These are phyloP conservation scores for Violaceomyces palustris DNA, from an alignment of 1,284 basidiomycete species.

Conservation along the genomic window DNA sequence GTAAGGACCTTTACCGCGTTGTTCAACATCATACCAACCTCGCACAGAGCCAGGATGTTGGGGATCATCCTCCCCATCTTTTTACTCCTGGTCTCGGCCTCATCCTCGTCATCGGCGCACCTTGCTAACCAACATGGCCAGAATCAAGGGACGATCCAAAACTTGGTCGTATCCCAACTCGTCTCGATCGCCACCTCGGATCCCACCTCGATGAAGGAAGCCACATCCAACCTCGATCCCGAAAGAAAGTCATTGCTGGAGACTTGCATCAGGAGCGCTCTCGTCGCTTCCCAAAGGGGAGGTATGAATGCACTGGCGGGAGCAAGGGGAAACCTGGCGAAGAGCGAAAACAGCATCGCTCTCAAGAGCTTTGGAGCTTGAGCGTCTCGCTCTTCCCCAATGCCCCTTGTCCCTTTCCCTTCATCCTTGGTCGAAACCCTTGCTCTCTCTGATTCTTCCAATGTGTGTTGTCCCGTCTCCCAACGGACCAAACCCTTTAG, in stretches of 20 bases:
- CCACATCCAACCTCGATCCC: slow-evolving; percentile 66
- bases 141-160: slow-evolving; percentile 62
- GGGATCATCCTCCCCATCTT: slow-evolving; percentile 75
- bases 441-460: no score
- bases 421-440: no score
- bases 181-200: slow-evolving; percentile 70
- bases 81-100: slow-evolving; percentile 65
- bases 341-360: no score
- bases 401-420: no score
- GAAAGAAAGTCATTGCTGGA: slow-evolving; percentile 67
- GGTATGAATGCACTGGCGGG: no score
- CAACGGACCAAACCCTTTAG: no score
- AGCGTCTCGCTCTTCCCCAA: no score
- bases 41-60: slow-evolving; percentile 60
- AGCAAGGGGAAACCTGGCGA: no score
- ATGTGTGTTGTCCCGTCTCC: no score
- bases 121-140: slow-evolving; percentile 56
- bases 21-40: slow-evolving; percentile 7
- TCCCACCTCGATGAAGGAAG: slow-evolving; percentile 79
- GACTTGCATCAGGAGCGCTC: slow-evolving; percentile 62
- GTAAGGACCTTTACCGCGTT: slow-evolving; percentile 73
- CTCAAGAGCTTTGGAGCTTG: slow-evolving; percentile 39
- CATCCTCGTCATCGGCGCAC: slow-evolving; percentile 32
- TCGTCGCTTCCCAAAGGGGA: not conserved
- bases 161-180: slow-evolving; percentile 68